These are phyloP conservation scores for Globisporangium spinosum DNA, from an alignment of 352 stramenopile species.

Conservation along the genomic window DNA sequence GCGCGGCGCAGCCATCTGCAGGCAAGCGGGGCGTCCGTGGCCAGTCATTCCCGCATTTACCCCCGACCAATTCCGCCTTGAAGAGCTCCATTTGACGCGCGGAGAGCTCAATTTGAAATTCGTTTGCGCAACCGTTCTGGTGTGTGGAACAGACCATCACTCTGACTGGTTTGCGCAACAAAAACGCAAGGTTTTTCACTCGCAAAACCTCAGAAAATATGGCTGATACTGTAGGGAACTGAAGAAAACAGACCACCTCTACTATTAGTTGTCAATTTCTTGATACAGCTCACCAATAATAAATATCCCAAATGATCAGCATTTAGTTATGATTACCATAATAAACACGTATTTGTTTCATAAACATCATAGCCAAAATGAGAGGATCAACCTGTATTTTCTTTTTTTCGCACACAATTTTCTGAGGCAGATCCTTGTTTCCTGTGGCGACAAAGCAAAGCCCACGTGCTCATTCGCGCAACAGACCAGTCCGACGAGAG, in stretches of 20 bases:
- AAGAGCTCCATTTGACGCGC: background rate
- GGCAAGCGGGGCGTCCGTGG: background rate
- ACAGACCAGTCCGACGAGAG: background rate
- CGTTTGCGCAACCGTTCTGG: conserved; percentile 6
- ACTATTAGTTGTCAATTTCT: background rate
- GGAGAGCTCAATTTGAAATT: background rate
- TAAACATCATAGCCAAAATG: background rate
- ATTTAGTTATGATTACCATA: background rate
- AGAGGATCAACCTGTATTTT: conserved; percentile 2
- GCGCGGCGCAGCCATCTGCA: background rate
- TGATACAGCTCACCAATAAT: background rate
- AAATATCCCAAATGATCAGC: background rate
- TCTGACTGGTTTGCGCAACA: conserved; percentile 3
- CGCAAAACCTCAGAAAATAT: conserved; percentile 3
- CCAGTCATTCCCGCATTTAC: background rate
- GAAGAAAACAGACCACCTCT: background rate
- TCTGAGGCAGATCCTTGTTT: conserved; percentile 10
- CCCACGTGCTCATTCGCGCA: background rate
- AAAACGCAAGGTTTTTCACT: conserved; percentile 9
- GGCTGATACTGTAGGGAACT: background rate
- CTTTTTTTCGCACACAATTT: conserved; percentile 2
- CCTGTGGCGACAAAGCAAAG: background rate
- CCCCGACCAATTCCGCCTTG: background rate
- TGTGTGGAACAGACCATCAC: background rate
- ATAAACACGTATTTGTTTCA: background rate